These are phyloP conservation scores for Ogataea pilisensis DNA, from an alignment of 805 yeast genomes.

Conservation along the genomic window DNA sequence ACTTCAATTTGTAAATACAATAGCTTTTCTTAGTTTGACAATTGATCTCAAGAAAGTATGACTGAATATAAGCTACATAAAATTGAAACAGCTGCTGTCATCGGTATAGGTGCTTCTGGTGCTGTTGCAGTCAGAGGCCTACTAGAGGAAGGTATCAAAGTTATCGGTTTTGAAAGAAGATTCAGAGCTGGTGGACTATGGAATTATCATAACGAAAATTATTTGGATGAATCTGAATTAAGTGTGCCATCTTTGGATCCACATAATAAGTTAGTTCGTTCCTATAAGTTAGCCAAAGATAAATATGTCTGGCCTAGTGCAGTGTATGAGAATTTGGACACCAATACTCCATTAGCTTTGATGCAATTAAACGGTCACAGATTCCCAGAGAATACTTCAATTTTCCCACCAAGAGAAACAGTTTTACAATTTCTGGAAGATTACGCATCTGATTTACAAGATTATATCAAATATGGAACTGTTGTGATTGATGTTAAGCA, in stretches of 20 bases:
- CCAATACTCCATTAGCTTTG: conserved; percentile 59
- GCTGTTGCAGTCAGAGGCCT: conserved; percentile 64
- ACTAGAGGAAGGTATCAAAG: conserved; percentile 45
- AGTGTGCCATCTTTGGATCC: conserved; percentile 31
- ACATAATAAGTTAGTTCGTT: conserved; percentile 8
- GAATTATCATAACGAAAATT: conserved; percentile 48
- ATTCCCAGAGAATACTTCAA: conserved; percentile 42
- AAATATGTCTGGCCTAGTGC: conserved; percentile 45
- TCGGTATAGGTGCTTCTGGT: conserved; percentile 82
- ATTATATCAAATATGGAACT: conserved; percentile 41
- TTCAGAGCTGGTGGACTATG: conserved; percentile 71
- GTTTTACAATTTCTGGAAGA: conserved; percentile 54
- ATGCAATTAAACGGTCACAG: conserved; percentile 64
- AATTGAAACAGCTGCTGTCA: conserved; percentile 47
- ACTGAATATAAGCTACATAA: conserved; percentile 9
- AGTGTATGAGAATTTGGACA: conserved; percentile 63
- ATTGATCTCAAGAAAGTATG: too few relatives aligned
- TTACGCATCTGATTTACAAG: conserved; percentile 44
- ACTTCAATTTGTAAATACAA: too few relatives aligned
- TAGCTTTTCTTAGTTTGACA: too few relatives aligned
- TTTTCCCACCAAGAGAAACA: conserved; percentile 55
- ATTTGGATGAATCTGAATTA: conserved; percentile 6
- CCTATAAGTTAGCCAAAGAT: conserved; percentile 7
- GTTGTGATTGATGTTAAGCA: conserved; percentile 42
- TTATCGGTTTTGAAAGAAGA: conserved; percentile 61